phyloP scores from a whole-genome alignment of 371 early-diverging fungal species.

The Batkoa obscura region DNA sequence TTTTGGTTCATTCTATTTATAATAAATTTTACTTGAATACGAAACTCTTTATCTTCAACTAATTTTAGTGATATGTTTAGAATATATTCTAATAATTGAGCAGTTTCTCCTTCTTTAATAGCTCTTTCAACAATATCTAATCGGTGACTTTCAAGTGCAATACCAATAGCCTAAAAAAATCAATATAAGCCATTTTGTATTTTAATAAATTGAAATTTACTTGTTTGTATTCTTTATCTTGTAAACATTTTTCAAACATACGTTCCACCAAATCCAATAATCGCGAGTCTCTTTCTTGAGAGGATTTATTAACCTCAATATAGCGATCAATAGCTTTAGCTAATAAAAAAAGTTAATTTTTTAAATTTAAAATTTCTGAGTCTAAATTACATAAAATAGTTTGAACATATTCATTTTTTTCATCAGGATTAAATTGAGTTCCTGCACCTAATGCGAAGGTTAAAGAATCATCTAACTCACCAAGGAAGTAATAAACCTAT shows the following conservation, averaged over 20 bases:
- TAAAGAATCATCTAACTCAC: constrained; percentile 86
- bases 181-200: neutral
- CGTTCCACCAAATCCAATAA: constrained; percentile 77
- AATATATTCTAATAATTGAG: constrained; percentile 59
- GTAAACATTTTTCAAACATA: constrained; percentile 82
- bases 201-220: constrained; percentile 13
- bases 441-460: constrained; percentile 92
- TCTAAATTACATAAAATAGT: constrained; percentile 66
- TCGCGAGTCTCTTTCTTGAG: constrained; percentile 34
- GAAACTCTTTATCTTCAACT: constrained; percentile 58
- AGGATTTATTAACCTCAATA: constrained; percentile 21
- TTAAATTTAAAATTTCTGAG: neutral
- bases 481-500: constrained; percentile 81
- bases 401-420: constrained; percentile 70
- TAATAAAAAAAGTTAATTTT: constrained; percentile 7
- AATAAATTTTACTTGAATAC: constrained; percentile 34
- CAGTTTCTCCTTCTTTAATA: constrained; percentile 45
- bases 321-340: constrained; percentile 88
- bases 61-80: constrained; percentile 60
- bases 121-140: constrained; percentile 73
- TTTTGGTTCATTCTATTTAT: neutral
- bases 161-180: constrained; percentile 57
- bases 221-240: constrained; percentile 70
- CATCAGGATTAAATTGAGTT: constrained; percentile 56
- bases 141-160: constrained; percentile 80